Evolutionary conservation across 352 stramenopile genomes (phyloP), one percentile per base, ranked within the genome.

Genomic region (Globisporangium orthogonon): DNA sequence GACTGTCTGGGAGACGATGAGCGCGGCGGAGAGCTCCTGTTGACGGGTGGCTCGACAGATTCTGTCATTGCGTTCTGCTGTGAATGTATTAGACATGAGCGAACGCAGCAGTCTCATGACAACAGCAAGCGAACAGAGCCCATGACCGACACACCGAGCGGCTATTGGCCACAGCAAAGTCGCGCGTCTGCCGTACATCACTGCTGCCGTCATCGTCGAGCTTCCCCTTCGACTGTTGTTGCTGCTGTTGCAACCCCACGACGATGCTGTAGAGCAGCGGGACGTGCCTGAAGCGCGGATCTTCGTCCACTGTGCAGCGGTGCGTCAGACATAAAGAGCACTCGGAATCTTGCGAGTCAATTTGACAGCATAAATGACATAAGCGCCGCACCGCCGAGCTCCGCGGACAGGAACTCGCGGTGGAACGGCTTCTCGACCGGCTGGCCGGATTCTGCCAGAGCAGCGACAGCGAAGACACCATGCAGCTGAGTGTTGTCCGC

Each of bases 261-360:
- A 95, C 59, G 51, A 96, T 86, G 46, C 80, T 87, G 67, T 96
- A 97, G 13, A 97, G 63, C 41, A 96, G 65, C 35, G 87, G 88
- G 1, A 94, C 69, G 59, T 91, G 77, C 6, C 44, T 67, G 58
- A 85, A 88, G n/a, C 70, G 67, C 7, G 74, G 67, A 39, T 91
- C 81, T 51, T 91, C 75, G 13, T 67, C 54, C 33, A 93, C 82
- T 90, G 54, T 5, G 46, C 18, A 44, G 17, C 3, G 13, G 49
- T 15, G 43, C 43, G 43, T 48, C 2, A 44, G 15, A 31, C 14
- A 30, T 2, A 31, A 7, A 7, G 4, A 23, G 14, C 7, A 23
- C 23, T 23, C 23, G 1, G 23, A 23, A 23, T 23, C 23, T 23
- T 23, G 1, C 1, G 7, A 44, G 15, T 11, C 15, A 18, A 39